Base-by-base conservation (phyloP, 768 basidiomycete genomes). In the Phylloporus arenicola region DNA sequence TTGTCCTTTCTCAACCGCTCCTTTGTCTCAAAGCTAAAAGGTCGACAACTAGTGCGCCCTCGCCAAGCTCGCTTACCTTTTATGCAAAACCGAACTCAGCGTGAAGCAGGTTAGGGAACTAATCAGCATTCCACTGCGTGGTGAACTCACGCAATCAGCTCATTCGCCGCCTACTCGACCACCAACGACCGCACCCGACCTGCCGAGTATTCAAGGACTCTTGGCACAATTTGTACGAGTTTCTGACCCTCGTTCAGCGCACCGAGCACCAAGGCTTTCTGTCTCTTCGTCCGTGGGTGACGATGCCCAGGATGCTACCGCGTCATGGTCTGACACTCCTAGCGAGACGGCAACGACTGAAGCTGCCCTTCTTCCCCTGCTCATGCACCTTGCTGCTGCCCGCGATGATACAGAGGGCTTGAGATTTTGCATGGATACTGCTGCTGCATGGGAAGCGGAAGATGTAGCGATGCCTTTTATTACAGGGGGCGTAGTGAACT, bases 21-120 rank as follows among this genome's bases (percentile, higher is more conserved):
- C 38, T 29, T 13, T 13, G 11, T 39, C 14, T 39, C 34, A 13
- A 34, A 29, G 17, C 46, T 57, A 16, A 57, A 35, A 29, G 9
- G n/a, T 47, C 19, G 47, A 42, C 17, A 9, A 16, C 8, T 50
- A 94, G 92, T 91, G 90, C 52, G 93, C 93, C 2, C 78, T 96
- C 17, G 78, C 91, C 13, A 97, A 97, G 70, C 76, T 97, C 14
- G 79, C 86, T 41, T 97, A 96, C 62, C 79, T 97, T 13, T 76
- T 96, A 30, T 90, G 90, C 6, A 95, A 96, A 64, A 74, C 85
- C 1, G 87, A 91, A 59, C 78, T 95, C 7, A 75, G 79, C 0
- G 62, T 73, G 3, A 64, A 72, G 17, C 80, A 91, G 69, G 79
- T 97, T 40, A 83, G 91, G 47, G 72, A 81, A 35, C 76, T 95